These are phyloP conservation scores for Agarophyton chilense DNA, from an alignment of 23 red algal genomes.

Conservation along the genomic window DNA sequence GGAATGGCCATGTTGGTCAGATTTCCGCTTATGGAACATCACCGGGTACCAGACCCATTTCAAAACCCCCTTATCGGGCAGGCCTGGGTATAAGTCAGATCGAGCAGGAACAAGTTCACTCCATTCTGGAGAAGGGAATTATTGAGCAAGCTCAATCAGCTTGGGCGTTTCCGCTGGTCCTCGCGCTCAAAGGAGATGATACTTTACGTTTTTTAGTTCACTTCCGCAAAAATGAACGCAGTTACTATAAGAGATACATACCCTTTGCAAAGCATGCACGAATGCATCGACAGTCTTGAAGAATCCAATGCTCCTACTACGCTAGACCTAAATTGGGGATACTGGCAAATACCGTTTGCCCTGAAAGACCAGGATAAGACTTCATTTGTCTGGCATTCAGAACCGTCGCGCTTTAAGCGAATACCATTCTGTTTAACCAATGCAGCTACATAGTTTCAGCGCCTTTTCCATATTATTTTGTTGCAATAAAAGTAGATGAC, in stretches of 20 bases:
- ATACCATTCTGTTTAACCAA: constrained; percentile 27
- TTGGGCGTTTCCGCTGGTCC: constrained; percentile 5
- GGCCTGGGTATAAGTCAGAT: neutral
- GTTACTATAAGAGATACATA: constrained; percentile 14
- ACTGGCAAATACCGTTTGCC: constrained; percentile 23
- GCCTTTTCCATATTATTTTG: constrained; percentile 23
- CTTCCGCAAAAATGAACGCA: constrained; percentile 27
- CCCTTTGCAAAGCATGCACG: constrained; percentile 10
- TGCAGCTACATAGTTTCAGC: constrained; percentile 16
- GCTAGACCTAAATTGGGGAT: constrained; percentile 26
- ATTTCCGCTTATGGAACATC: neutral
- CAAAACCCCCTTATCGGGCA: constrained; percentile 1
- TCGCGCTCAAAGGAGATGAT: constrained; percentile 2
- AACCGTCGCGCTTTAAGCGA: neutral
- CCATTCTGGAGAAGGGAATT: neutral
- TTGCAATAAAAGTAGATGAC: neutral
- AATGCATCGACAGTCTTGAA: constrained; percentile 27
- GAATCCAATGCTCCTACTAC: constrained; percentile 8
- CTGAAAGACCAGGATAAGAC: neutral
- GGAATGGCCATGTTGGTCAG: neutral
- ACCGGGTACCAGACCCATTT: constrained; percentile 1
- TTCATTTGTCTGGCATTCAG: neutral
- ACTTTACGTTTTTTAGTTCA: constrained; percentile 21
- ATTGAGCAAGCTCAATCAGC: constrained; percentile 6
- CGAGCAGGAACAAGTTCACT: neutral